These are phyloP conservation scores for Streptanthus diversifolius DNA, from an alignment of 345 rosid genomes.

Conservation along the genomic window DNA sequence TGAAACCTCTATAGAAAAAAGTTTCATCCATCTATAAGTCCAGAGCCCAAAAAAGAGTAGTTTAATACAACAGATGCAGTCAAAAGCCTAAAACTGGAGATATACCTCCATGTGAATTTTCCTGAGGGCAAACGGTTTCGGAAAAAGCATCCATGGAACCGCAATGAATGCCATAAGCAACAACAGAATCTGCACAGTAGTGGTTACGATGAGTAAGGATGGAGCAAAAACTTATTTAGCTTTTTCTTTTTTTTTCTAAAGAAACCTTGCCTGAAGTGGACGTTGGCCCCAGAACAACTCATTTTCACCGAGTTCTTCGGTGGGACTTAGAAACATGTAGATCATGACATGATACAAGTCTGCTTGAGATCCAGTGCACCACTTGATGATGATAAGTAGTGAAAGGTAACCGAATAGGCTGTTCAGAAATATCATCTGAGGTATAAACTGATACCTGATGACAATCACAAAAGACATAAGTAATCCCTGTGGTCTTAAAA, in stretches of 20 bases:
- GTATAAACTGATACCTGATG: conserved; percentile 93
- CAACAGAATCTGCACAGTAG: conserved; percentile 60
- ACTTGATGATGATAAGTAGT: conserved; percentile 82
- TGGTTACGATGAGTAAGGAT: conserved; percentile 20
- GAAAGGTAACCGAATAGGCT: conserved; percentile 92
- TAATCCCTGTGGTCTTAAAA: conserved; percentile 3
- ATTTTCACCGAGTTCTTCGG: conserved; percentile 86
- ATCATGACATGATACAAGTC: conserved; percentile 99
- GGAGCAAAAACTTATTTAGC: conserved; percentile 11
- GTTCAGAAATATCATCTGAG: conserved; percentile 94
- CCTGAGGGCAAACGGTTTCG: conserved; percentile 87
- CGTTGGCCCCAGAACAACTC: conserved; percentile 94
- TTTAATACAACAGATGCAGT: not conserved
- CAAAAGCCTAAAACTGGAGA: conserved; percentile 6
- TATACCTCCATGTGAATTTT: conserved; percentile 85
- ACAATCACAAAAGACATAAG: conserved; percentile 23
- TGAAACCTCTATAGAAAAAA: conserved; percentile 66
- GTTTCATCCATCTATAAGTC: not conserved
- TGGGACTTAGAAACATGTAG: conserved; percentile 96
- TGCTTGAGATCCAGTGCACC: conserved; percentile 98
- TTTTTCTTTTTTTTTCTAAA: no score
- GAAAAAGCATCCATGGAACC: conserved; percentile 98
- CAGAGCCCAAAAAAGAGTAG: not conserved
- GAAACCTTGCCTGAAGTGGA: conserved; percentile 72
- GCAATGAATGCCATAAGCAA: conserved; percentile 76